Base-by-base conservation (phyloP, 2,329 filamentous ascomycete genomes). In the Alternaria triticina region DNA sequence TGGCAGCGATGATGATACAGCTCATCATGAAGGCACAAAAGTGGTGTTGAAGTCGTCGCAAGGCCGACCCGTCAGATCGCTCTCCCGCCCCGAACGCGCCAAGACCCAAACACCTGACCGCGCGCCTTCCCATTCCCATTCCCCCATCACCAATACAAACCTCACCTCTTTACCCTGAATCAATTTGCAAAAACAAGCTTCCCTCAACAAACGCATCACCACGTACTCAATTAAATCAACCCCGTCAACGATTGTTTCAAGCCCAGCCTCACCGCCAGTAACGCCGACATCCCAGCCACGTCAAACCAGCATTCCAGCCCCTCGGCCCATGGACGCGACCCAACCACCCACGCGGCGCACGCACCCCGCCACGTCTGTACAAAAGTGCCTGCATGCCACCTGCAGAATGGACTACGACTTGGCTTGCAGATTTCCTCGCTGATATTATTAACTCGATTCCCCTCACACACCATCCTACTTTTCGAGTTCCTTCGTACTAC, bases 381-480 rank as follows among this genome's bases (percentile, higher is more conserved):
- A 75, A 75, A 75, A 74, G 65, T 73, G 51, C 64, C 51, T 49
- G 69, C 69, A 71, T 70, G 67, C 65, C 68, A 64, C 64, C 63
- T 64, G 58, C 54, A 59, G 47, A n/a, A 51, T n/a, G 54, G 25
- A 22, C 43, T 54, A 43, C 22, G 45, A 58, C 49, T 58, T 62
- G 46, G 47, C 67, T 68, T 71, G 58, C 68, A 69, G 67, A 71
- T 52, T 54, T 15, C 27, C 33, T 57, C 33, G 55, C 57, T 50
- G 22, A 30, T 60, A 56, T 23, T 51, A 60, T 23, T 54, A 51
- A 43, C n/a, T 11, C 27, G 10, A 36, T 11, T 40, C 17, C 11
- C n/a, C 10, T 44, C 36, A 54, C 13, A 25, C 20, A 45, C 46
- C 9, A 10, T 28, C 22, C 1, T 1, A 23, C 50, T 54, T 36